Evolutionary conservation across 257 asterid species (phyloP), one percentile per base, ranked within the genome.

Genomic region (Apocynum venetum): DNA sequence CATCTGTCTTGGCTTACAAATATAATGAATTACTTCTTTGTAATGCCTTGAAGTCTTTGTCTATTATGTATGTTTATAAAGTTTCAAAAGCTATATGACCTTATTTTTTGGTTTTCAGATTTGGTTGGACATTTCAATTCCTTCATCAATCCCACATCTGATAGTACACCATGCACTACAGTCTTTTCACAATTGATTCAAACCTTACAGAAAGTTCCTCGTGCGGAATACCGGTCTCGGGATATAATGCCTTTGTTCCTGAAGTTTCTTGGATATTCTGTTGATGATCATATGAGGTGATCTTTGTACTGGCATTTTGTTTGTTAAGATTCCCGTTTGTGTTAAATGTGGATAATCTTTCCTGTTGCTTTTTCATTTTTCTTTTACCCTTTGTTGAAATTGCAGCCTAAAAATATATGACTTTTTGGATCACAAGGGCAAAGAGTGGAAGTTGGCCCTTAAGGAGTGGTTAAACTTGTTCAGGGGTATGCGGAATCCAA

Each of bases 391-490:
- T 57, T 76, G 65, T 69, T 74, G 63, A 72, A 77, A 78, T 59
- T 78, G 88, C 93, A 89, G 91, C 76, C 94, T 88, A 79, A 88
- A 82, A 73, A 80, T 80, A 6, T 85, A 74, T 71, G 68, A 80
- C 47, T 68, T 77, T 14, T 84, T 79, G 84, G 82, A 66, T 75
- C 87, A 82, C 77, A 83, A 85, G 79, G 91, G 90, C 76, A 89
- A 90, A 86, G 95, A 88, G 60, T 93, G 99, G 99, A 89, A 83
- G 77, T 85, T 72, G 53, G 83, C 83, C 72, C 96, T 93, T 69
- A 84, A 84, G 79, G 96, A 95, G 84, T 95, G 98, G 99, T 82
- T 95, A 71, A 87, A 85, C 90, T 82, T 95, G 82, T 86, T 91
- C 83, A 83, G 84, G 78, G 72, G 86, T 85, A 82, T 93, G 81